Evolutionary conservation across 2,329 filamentous ascomycete species (phyloP), one percentile per base, ranked within the genome.

Genomic region (Fusarium nematophilum): DNA sequence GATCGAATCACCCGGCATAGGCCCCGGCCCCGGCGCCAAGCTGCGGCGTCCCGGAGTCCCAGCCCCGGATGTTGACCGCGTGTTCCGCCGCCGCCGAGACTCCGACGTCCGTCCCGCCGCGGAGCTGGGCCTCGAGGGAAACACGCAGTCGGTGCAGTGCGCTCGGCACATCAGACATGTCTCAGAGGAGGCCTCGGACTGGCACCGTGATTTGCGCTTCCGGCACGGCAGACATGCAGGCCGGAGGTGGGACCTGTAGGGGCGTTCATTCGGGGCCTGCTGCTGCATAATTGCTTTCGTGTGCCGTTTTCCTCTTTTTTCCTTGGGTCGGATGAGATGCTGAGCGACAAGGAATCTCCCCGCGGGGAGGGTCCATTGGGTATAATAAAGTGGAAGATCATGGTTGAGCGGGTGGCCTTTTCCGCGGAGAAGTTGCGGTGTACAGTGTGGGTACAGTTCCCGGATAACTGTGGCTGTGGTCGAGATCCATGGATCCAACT

Each of bases 201-300:
- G 86, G 68, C 86, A 88, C 61, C 86, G 79, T 3, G 84, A 86
- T 69, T 88, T 88, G 56, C 86, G 80, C 56, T 81, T 81, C 47
- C 86, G 79, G 66, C 86, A 89, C 11, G 84, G 75, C 46, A 84
- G 74, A 72, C 86, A 88, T 8, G 86, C 86, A 43, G 85, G 84
- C 31, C 83, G 81, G 57, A 86, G 80, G 72, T 88, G 86, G 7
- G 85, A 88, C 55, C 86, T 77, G 67, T 88, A 88, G 3, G 85
- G 86, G 37, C 86, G 63, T 11, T 60, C 57, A 47, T 61, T 63
- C 5, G 45, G 55, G 29, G 14, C 37, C 11, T 49, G 47, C 17
- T 43, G 54, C 51, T 59, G 54, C 64, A 62, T 61, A 1, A 21
- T 30, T 43, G 5, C 17, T 17, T 29, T 15, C 39, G 21, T 25